Conservation (phyloP, 1,284 basidiomycete genomes). For the Tilletia horrida region DNA sequence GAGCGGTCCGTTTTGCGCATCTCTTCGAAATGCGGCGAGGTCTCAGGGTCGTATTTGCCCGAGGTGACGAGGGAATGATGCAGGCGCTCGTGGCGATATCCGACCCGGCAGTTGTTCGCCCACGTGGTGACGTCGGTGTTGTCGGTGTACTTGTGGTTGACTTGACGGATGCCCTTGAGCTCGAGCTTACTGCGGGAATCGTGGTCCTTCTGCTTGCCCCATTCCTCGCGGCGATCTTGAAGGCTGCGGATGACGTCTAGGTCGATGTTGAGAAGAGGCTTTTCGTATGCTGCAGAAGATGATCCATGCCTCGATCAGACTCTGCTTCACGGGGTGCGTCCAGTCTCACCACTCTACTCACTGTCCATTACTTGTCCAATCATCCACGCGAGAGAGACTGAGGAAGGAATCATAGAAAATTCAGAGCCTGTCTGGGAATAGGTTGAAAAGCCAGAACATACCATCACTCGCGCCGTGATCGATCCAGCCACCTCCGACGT, state of each 20-base stretch:
- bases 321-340: no score
- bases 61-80: conserved; percentile 35
- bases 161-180: conserved; percentile 12
- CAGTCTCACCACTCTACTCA: no score
- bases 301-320: background rate
- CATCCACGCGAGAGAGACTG: conserved; percentile 49
- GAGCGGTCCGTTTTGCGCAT: conserved; percentile 21
- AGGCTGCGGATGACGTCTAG: conserved; percentile 14
- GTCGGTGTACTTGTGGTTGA: background rate
- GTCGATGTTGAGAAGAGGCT: conserved; percentile 18
- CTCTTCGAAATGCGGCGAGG: conserved; percentile 25
- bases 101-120: conserved; percentile 25
- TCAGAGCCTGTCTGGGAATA: background rate
- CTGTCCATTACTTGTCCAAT: conserved; percentile 38
- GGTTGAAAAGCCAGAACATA: background rate
- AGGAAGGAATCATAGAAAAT: background rate
- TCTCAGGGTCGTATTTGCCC: conserved; percentile 23
- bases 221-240: conserved; percentile 18
- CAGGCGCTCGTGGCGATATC: conserved; percentile 30
- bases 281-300: conserved; percentile 11
- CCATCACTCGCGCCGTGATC: conserved; percentile 15
- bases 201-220: conserved; percentile 21
- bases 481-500: conserved; percentile 11
- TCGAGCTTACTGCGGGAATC: conserved; percentile 14
- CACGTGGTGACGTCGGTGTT: conserved; percentile 21